A percentile compares a stretch with the other conserved stretches of the same genome.
phyloP scores from a whole-genome alignment of 306 rosid species.

The Calophaca sinica region DNA sequence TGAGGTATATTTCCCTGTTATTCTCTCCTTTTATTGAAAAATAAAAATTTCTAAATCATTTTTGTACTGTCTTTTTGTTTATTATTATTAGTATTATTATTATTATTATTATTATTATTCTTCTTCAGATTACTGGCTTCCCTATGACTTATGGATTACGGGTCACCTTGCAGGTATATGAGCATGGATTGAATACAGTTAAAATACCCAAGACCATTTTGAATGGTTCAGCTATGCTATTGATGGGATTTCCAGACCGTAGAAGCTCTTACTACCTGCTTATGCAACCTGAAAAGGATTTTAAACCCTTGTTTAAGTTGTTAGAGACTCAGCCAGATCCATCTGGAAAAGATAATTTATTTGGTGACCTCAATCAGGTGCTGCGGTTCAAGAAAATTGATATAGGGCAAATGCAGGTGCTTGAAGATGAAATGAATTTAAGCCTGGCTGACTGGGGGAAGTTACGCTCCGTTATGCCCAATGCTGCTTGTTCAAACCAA shows the following conservation, averaged over 20 bases:
- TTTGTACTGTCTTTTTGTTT: slow-evolving; percentile 41
- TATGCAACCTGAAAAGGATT: slow-evolving; percentile 93
- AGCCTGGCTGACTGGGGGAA: slow-evolving; percentile 84
- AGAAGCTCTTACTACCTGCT: slow-evolving; percentile 85
- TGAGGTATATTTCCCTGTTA: slow-evolving; percentile 64
- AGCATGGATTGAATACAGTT: slow-evolving; percentile 75
- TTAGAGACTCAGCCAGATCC: slow-evolving; percentile 77
- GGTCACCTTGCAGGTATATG: slow-evolving; percentile 75
- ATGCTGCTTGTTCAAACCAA: slow-evolving; percentile 58
- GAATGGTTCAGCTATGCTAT: slow-evolving; percentile 74
- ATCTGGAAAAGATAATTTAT: slow-evolving; percentile 66
- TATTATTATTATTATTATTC: slow-evolving; percentile 16
- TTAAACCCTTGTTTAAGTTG: slow-evolving; percentile 86
- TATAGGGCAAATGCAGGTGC: slow-evolving; percentile 83
- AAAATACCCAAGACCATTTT: slow-evolving; percentile 77
- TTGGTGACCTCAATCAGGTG: slow-evolving; percentile 67
- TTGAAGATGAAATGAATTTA: slow-evolving; percentile 87
- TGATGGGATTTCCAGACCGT: slow-evolving; percentile 97
- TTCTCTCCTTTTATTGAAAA: slow-evolving; percentile 5
- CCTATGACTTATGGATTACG: slow-evolving; percentile 39
- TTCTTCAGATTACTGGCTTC: slow-evolving; percentile 24
- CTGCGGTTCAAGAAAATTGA: slow-evolving; percentile 77
- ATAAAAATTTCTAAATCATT: background rate
- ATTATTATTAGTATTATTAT: slow-evolving; percentile 23
- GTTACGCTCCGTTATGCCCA: slow-evolving; percentile 60